Percentiles rank a stretch among this genome's conserved stretches.
phyloP scores from a whole-genome alignment of 164 flowering plant species.

The Magnolia officinalis region DNA sequence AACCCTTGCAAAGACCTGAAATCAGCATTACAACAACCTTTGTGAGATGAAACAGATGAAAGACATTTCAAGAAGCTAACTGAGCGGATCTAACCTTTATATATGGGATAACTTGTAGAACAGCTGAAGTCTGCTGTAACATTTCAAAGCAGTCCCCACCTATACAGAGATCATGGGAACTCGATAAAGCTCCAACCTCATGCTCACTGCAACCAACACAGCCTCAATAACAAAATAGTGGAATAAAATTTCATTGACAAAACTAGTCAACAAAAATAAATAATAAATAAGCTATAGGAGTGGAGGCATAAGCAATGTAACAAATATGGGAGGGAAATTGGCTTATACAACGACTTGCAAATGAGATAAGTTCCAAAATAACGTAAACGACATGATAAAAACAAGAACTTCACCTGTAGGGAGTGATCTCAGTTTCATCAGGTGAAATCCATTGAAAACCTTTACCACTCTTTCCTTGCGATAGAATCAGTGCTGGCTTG shows the following conservation, averaged over 20 bases:
- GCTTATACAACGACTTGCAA: background rate
- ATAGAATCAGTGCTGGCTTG: conserved; percentile 70
- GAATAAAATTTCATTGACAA: background rate
- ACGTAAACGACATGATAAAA: background rate
- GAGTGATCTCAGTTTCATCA: conserved; percentile 56
- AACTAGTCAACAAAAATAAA: background rate
- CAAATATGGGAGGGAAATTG: background rate
- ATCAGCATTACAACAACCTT: background rate
- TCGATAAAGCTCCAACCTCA: conserved; percentile 71
- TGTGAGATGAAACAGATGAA: background rate
- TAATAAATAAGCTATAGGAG: background rate
- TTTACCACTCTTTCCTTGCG: conserved; percentile 31
- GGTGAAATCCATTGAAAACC: conserved; percentile 85
- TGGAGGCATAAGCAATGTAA: background rate
- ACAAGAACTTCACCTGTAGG: conserved; percentile 41
- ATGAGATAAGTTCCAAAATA: background rate
- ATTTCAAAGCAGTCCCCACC: conserved; percentile 94
- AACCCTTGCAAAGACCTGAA: conserved; percentile 95
- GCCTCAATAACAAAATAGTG: background rate
- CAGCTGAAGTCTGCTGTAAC: conserved; percentile 69
- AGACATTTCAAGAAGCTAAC: background rate
- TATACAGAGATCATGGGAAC: conserved; percentile 78
- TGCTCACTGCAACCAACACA: conserved; percentile 38
- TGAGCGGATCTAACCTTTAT: conserved; percentile 53
- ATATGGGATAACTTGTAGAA: conserved; percentile 74